These are phyloP conservation scores for Tetragonia tetragonoides DNA, from an alignment of 148 eudicot genomes.

Conservation along the genomic window DNA sequence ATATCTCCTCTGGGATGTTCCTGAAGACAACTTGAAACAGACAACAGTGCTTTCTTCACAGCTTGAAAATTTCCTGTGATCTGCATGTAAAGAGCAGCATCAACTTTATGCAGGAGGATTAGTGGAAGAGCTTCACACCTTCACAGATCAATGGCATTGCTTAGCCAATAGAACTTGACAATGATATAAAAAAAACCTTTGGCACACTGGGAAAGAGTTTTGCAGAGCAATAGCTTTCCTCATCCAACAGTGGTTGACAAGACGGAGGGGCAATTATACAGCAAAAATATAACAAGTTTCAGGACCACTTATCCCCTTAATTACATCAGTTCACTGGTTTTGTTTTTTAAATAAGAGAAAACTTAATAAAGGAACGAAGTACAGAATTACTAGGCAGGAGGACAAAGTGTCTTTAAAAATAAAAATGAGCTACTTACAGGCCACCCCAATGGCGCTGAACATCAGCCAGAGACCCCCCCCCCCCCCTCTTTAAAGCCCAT, in stretches of 20 bases:
- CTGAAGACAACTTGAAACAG: constrained; percentile 59
- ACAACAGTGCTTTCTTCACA: constrained; percentile 49
- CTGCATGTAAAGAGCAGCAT: constrained; percentile 28
- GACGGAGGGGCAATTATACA: not conserved
- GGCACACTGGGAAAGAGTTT: not conserved
- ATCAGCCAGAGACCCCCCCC: too few species aligned
- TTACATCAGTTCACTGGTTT: too few species aligned
- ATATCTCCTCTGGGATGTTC: constrained; percentile 43
- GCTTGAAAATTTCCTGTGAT: constrained; percentile 49
- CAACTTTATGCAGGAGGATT: not conserved
- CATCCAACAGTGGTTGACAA: not conserved
- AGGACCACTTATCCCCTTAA: not conserved
- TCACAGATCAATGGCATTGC: not conserved
- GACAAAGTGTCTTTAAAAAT: too few species aligned
- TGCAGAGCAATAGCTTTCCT: not conserved
- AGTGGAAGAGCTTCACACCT: not conserved
- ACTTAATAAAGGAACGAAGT: too few species aligned
- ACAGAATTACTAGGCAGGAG: too few species aligned
- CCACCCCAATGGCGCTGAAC: too few species aligned
- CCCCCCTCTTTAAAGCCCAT: too few species aligned
- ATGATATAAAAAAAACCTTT: not conserved
- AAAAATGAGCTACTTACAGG: too few species aligned
- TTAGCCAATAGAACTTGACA: not conserved
- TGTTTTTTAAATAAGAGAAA: too few species aligned
- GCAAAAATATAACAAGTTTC: not conserved